Evolutionary conservation across 805 yeast species (phyloP).

Genomic region (Nakazawaea ishiwadae): DNA sequence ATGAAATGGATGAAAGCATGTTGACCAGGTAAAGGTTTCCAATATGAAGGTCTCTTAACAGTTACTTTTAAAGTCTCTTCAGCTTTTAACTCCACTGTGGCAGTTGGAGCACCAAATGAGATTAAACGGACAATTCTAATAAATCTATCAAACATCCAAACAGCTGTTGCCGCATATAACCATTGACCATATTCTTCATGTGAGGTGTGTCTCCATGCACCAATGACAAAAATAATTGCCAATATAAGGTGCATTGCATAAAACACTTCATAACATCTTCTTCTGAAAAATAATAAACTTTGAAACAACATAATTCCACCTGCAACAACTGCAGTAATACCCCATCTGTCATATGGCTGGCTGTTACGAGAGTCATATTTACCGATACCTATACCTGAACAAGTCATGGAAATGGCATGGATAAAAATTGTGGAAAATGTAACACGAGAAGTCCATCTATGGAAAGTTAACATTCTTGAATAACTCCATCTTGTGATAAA

Average conservation of each 20-base stretch:
- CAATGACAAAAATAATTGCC: conserved; percentile 35
- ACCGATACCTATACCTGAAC: conserved; percentile 20
- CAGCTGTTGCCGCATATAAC: conserved; percentile 17
- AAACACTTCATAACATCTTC: conserved; percentile 38
- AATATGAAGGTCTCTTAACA: conserved; percentile 36
- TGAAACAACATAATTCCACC: conserved; percentile 36
- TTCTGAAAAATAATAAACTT: conserved; percentile 35
- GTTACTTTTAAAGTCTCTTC: conserved; percentile 45
- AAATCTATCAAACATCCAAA: conserved; percentile 32
- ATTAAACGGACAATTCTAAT: conserved; percentile 28
- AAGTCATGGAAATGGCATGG: conserved; percentile 33
- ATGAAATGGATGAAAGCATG: conserved; percentile 35
- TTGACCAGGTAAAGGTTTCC: conserved; percentile 37
- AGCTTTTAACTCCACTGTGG: conserved; percentile 32
- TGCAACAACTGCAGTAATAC: conserved; percentile 17
- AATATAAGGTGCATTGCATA: conserved; percentile 33
- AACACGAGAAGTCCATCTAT: conserved; percentile 52
- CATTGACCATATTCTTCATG: neutral
- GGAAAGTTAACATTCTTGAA: conserved; percentile 51
- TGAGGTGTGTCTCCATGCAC: conserved; percentile 36
- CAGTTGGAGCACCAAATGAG: conserved; percentile 33
- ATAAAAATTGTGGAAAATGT: conserved; percentile 35
- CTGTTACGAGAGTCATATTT: conserved; percentile 13
- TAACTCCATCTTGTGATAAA: conserved; percentile 56
- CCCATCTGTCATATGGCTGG: conserved; percentile 22